Base-by-base conservation (phyloP, 306 rosid species). In the Parietaria judaica region DNA sequence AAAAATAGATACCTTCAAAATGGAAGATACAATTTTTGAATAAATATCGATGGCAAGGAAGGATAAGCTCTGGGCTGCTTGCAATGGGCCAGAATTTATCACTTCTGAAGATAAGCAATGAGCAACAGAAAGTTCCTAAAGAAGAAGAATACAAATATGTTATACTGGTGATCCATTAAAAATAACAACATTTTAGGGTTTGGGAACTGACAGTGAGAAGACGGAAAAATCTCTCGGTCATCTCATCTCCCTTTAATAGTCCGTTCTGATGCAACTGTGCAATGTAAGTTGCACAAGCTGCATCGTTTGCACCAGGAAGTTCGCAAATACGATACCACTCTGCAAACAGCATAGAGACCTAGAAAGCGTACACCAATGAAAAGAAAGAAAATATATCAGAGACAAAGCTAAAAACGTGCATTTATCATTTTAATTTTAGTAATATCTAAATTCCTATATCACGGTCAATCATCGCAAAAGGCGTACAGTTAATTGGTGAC, bases 311-410 rank as follows among this genome's bases (percentile, higher is more conserved):
- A 75, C 89, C 87, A 38, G 97, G 91, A 46, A 79, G 86, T 63
- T 94, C 99, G 71, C 95, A 94, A 60, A 89, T 82, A 60, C 78
- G 78, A 78, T 79, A 94, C 99, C 97, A 94, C 62, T 94, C 94
- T 4, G 81, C 67, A 47, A 88, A 94, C 85, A 84, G 74, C 73
- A 70, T 58, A 39, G 88, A 74, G 38, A 86, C 97, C 99, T 94
- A 64, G 83, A 79, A 62, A 16, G 15, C 4, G 60, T 39, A 54
- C 68, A 55, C 64, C 69, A 16, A 50, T 57, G 38, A 66, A 68
- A 63, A 49, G 57, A 67, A 39, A 66, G 36, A 23, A 48, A 63
- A 14, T 43, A 35, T 23, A 23, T 23, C 52, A 51, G 5, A 35
- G 23, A 47, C 53, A 6, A 17, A 13, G 51, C 49, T 56, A 31